Evolutionary conservation across 1,284 basidiomycete genomes (phyloP).

Genomic region (Cutaneotrichosporon arboriforme): DNA sequence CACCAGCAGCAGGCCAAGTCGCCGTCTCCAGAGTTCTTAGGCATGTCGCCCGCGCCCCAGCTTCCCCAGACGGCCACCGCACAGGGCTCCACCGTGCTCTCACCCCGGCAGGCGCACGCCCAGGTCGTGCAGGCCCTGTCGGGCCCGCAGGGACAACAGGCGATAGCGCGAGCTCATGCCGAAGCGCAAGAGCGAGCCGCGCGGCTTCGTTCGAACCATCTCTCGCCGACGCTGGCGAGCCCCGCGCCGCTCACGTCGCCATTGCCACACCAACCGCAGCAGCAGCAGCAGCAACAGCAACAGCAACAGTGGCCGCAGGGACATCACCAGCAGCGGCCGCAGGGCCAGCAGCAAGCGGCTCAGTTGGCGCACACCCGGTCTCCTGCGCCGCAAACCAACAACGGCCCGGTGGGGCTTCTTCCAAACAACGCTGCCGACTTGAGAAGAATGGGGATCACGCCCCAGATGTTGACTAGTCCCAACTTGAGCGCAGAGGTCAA

Average conservation of each 20-base stretch:
- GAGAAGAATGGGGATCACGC: no score
- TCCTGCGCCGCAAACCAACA: neutral
- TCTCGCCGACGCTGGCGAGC: no score
- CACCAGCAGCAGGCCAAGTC: neutral
- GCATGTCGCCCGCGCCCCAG: neutral
- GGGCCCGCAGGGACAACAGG: neutral
- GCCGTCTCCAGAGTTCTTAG: no score
- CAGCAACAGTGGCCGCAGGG: neutral
- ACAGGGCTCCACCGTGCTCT: neutral
- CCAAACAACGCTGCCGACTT: no score
- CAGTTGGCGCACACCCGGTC: neutral
- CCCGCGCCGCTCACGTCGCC: no score
- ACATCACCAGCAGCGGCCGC: neutral
- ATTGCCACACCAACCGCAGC: neutral
- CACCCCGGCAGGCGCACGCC: neutral
- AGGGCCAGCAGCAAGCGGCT: neutral
- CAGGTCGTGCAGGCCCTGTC: neutral
- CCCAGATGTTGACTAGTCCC: neutral
- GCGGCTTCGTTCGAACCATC: neutral
- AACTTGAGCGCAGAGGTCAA: neutral
- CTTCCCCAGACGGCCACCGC: neutral
- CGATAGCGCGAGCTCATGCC: neutral
- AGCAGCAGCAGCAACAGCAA: slow-evolving; percentile 4
- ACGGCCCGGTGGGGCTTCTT: no score
- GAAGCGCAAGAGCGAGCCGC: neutral